Percentiles rank a stretch among this genome's conserved stretches.
phyloP scores from a whole-genome alignment of 352 stramenopile genomes.

The Phytophthora sp. region DNA sequence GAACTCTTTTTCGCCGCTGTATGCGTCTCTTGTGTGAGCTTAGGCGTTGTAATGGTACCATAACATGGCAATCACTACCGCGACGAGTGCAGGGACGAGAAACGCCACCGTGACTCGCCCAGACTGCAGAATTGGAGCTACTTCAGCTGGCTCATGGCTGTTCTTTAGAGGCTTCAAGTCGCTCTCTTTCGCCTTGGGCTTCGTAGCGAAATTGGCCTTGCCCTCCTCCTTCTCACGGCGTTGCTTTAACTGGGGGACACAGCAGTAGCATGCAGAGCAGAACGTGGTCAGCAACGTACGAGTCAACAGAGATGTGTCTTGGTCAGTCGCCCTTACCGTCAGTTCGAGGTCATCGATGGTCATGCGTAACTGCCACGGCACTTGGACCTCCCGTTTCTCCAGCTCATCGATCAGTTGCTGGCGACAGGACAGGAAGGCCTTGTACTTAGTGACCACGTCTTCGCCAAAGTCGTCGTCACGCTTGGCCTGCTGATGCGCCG shows the following conservation, averaged over 20 bases:
- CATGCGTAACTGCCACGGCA: constrained; percentile 75
- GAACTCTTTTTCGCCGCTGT: neutral
- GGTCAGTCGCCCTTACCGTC: constrained; percentile 60
- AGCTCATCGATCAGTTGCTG: constrained; percentile 57
- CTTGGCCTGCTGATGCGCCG: constrained; percentile 57
- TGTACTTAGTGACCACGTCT: constrained; percentile 66
- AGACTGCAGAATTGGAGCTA: constrained; percentile 23
- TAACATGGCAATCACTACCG: constrained; percentile 52
- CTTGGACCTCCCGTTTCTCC: constrained; percentile 43
- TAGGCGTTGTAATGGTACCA: constrained; percentile 49
- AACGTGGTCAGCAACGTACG: neutral
- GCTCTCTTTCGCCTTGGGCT: constrained; percentile 3
- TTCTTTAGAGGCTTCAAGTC: constrained; percentile 3
- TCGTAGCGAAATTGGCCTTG: constrained; percentile 8
- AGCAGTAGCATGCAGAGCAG: neutral
- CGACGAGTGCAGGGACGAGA: constrained; percentile 54
- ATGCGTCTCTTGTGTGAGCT: constrained; percentile 6
- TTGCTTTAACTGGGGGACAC: constrained; percentile 44
- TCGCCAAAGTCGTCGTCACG: constrained; percentile 71
- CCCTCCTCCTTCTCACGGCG: constrained; percentile 48
- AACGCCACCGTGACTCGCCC: constrained; percentile 47
- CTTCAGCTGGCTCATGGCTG: constrained; percentile 5
- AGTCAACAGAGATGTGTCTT: neutral
- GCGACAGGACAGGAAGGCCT: constrained; percentile 55
- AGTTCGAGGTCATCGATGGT: constrained; percentile 85